Conservation (phyloP, 345 rosid genomes). For the Populus davidiana region DNA sequence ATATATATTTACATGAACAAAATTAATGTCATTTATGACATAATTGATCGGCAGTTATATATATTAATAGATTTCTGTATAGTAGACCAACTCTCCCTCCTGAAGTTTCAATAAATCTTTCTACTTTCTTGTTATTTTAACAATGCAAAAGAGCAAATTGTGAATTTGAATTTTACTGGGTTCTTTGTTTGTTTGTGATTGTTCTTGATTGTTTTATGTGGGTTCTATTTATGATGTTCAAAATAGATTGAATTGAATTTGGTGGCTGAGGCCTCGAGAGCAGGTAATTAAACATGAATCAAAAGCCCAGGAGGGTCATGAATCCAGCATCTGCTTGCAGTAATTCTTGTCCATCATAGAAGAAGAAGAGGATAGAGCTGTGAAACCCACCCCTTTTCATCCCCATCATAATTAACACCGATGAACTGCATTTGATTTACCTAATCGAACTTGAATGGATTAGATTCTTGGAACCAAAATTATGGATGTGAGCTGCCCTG, state of each 20-base stretch:
- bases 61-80: conserved; percentile 3
- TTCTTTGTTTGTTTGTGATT: background rate
- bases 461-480: background rate
- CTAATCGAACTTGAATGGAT: background rate
- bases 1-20: too few relatives aligned
- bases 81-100: conserved; percentile 34
- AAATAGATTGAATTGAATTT: background rate
- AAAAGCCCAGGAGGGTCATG: background rate
- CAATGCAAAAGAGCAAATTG: background rate
- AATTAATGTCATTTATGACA: too few relatives aligned
- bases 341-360: background rate
- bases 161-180: background rate
- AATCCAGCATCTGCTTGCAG: background rate
- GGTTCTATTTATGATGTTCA: background rate
- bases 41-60: fast-evolving
- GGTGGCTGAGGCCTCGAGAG: background rate
- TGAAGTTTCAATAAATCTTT: conserved; percentile 23
- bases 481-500: too few relatives aligned
- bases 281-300: background rate
- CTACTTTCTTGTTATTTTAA: background rate
- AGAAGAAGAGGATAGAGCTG: background rate
- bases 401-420: too few relatives aligned
- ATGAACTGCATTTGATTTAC: too few relatives aligned
- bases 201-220: background rate
- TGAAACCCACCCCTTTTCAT: too few relatives aligned